Conservation (phyloP, 2,329 filamentous ascomycete species). For the Ilyonectria sp. region DNA sequence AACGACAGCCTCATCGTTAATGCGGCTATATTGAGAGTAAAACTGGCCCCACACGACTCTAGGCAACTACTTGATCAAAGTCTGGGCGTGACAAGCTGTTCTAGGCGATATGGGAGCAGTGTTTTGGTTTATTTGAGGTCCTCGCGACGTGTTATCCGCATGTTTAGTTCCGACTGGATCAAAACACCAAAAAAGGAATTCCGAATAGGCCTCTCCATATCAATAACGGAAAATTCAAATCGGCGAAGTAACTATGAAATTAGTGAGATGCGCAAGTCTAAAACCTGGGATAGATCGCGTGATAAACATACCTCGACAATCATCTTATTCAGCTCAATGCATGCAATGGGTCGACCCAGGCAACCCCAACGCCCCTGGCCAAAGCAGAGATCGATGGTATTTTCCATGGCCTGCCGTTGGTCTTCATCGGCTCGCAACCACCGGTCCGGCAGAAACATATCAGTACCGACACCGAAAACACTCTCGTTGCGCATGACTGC, state of each 20-base stretch:
- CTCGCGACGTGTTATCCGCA: slow-evolving; percentile 13
- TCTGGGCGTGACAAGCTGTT: no score
- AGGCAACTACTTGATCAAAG: no score
- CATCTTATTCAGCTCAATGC: slow-evolving; percentile 28
- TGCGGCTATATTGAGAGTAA: no score
- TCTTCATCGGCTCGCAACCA: background rate
- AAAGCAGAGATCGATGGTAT: slow-evolving; percentile 20
- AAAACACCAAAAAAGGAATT: slow-evolving; percentile 1
- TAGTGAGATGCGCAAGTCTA: background rate
- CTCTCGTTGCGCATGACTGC: slow-evolving; percentile 18
- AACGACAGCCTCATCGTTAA: no score
- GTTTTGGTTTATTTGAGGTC: background rate
- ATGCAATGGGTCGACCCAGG: slow-evolving; percentile 17
- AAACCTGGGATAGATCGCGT: no score
- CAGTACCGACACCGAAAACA: slow-evolving; percentile 15
- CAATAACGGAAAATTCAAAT: slow-evolving; percentile 14
- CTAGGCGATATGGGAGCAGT: no score
- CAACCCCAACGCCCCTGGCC: slow-evolving; percentile 23
- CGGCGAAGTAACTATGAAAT: background rate
- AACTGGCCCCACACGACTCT: no score
- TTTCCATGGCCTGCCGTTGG: slow-evolving; percentile 13
- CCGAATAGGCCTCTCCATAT: background rate
- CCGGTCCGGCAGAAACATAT: slow-evolving; percentile 17
- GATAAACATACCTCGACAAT: slow-evolving; percentile 18
- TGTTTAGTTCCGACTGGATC: background rate